These are phyloP conservation scores for Aspergillus cristatus DNA, from an alignment of 495 filamentous ascomycete genomes.

Conservation along the genomic window DNA sequence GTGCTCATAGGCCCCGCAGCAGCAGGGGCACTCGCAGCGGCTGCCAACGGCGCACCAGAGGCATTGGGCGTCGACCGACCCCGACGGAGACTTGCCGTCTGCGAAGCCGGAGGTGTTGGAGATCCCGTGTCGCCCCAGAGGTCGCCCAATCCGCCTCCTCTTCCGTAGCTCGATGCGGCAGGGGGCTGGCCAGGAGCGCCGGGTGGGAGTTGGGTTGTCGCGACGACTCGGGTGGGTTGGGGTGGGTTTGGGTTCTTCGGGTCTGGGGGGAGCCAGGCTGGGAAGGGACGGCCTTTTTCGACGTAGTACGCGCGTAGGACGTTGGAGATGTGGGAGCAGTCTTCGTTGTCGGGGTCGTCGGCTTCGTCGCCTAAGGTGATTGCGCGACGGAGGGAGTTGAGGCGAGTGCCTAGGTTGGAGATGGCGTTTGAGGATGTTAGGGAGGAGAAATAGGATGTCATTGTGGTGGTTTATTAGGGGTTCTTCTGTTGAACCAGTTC, in stretches of 20 bases:
- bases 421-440: conserved; percentile 60
- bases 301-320: conserved; percentile 92
- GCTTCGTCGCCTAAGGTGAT: conserved; percentile 79
- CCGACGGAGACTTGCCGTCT: conserved; percentile 48
- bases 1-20: conserved; percentile 3
- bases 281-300: conserved; percentile 77
- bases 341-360: conserved; percentile 69
- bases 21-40: conserved; percentile 5
- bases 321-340: conserved; percentile 89
- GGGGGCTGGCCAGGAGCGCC: conserved; percentile 32
- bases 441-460: conserved; percentile 71
- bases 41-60: conserved; percentile 3
- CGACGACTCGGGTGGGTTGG: conserved; percentile 36
- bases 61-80: conserved; percentile 18
- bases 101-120: conserved; percentile 32
- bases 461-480: conserved; percentile 25
- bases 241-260: conserved; percentile 62
- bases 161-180: conserved; percentile 20
- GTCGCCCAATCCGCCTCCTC: conserved; percentile 55
- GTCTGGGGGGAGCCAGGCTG: conserved; percentile 81
- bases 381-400: conserved; percentile 69
- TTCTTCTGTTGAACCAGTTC: background rate
- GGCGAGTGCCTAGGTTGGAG: conserved; percentile 67
- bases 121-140: conserved; percentile 67
- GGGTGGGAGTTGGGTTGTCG: conserved; percentile 42